A percentile compares a stretch with the other conserved stretches of the same genome.
Evolutionary conservation across 176 grass and related monocot species (phyloP).

Genomic region (Dactylis glomerata): DNA sequence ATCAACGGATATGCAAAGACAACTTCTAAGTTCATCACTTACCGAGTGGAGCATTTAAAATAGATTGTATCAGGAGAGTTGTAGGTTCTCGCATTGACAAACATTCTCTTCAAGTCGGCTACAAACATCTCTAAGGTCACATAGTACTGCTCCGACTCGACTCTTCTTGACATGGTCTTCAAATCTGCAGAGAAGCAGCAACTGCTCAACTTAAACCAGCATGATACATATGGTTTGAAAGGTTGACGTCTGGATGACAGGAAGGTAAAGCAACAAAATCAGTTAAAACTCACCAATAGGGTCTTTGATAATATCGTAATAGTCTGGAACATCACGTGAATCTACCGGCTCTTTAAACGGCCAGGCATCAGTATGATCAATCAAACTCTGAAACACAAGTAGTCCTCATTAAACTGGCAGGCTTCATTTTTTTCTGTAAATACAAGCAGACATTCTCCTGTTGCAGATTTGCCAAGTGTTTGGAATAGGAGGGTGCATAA

Average conservation of each 20-base stretch:
- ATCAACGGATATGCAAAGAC: neutral
- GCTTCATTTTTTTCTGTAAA: conserved; percentile 4
- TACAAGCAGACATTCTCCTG: neutral
- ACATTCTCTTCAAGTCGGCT: conserved; percentile 92
- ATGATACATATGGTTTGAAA: neutral
- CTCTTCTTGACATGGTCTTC: conserved; percentile 84
- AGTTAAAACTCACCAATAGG: conserved; percentile 71
- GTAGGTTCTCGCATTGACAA: conserved; percentile 84
- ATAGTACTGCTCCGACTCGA: conserved; percentile 95
- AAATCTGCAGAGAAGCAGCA: conserved; percentile 59
- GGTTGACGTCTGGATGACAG: neutral
- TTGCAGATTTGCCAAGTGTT: neutral
- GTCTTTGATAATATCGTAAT: conserved; percentile 99
- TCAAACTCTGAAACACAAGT: conserved; percentile 57
- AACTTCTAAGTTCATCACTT: neutral
- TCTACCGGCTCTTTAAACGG: conserved; percentile 98
- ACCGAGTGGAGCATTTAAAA: conserved; percentile 91
- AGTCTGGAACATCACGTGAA: conserved; percentile 92
- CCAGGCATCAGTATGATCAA: conserved; percentile 97
- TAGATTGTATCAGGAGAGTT: conserved; percentile 97
- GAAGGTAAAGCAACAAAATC: conserved; percentile 2
- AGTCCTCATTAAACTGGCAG: conserved; percentile 9
- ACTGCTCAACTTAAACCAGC: neutral
- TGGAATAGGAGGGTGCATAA: conserved; percentile 11
- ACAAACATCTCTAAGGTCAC: conserved; percentile 99